Evolutionary conservation across 2,329 filamentous ascomycete species (phyloP).

Genomic region (Camillea tinctor): DNA sequence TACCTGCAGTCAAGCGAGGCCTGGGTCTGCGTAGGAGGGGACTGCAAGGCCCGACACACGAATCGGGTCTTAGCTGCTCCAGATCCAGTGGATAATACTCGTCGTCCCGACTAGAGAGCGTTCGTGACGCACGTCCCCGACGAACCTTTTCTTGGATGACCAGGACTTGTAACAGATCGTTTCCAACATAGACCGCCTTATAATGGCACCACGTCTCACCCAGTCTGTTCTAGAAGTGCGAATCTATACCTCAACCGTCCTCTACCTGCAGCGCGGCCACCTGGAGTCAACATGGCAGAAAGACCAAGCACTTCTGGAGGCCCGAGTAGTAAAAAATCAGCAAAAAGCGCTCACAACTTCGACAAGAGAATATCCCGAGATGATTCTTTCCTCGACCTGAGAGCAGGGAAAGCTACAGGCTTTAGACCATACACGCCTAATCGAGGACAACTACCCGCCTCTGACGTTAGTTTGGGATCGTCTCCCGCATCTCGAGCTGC

Average conservation of each 20-base stretch:
- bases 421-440: slow-evolving; percentile 41
- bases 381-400: slow-evolving; percentile 38
- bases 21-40: slow-evolving; percentile 9
- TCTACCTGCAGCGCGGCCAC: slow-evolving; percentile 22
- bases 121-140: slow-evolving; percentile 30
- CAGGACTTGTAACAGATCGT: slow-evolving; percentile 32
- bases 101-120: slow-evolving; percentile 26
- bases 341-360: slow-evolving; percentile 29
- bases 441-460: slow-evolving; percentile 42
- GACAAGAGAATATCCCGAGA: slow-evolving; percentile 47
- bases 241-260: slow-evolving; percentile 25
- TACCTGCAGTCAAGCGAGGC: slow-evolving; percentile 9
- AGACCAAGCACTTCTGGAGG: slow-evolving; percentile 44
- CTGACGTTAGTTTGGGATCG: slow-evolving; percentile 40
- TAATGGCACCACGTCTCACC: slow-evolving; percentile 23
- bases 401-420: slow-evolving; percentile 32
- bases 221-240: slow-evolving; percentile 17
- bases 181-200: slow-evolving; percentile 26
- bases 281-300: slow-evolving; percentile 31
- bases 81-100: slow-evolving; percentile 23
- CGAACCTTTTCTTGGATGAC: slow-evolving; percentile 26
- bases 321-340: slow-evolving; percentile 29
- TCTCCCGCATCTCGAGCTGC: slow-evolving; percentile 29
- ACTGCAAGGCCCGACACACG: slow-evolving; percentile 19
- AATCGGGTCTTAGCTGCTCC: slow-evolving; percentile 23